These are phyloP conservation scores for Fraxinus xanthoxyloides DNA, from an alignment of 305 asterid species.

Conservation along the genomic window DNA sequence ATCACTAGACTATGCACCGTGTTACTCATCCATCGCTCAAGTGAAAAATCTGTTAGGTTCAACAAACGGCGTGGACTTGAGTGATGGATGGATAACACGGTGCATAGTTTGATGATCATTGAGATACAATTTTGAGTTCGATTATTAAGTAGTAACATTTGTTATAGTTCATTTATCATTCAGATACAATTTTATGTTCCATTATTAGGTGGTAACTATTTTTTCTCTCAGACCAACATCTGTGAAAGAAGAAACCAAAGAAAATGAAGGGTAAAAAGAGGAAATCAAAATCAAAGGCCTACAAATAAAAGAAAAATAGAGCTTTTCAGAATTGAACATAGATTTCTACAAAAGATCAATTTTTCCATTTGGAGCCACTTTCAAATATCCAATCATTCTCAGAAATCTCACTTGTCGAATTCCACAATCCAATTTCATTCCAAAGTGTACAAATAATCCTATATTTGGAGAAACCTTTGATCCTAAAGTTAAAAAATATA, in stretches of 20 bases:
- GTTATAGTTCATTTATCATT: too few species aligned
- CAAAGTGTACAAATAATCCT: neutral
- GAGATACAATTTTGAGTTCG: too few species aligned
- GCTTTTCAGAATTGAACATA: neutral
- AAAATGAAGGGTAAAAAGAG: neutral
- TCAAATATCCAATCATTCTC: neutral
- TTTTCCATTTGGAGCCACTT: neutral
- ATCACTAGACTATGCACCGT: neutral
- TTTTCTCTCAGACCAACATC: neutral
- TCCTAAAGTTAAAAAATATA: neutral
- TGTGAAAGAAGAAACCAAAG: neutral
- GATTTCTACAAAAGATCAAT: neutral
- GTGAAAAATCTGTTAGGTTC: neutral
- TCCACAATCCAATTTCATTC: neutral
- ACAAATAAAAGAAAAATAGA: neutral
- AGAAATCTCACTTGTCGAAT: neutral
- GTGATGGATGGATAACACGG: neutral
- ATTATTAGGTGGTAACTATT: neutral
- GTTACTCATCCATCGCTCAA: neutral
- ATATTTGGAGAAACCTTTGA: neutral
- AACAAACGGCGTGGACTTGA: neutral
- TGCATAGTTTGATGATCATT: neutral
- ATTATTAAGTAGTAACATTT: neutral
- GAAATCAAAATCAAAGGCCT: neutral
- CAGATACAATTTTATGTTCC: neutral